Evolutionary conservation across 345 rosid genomes (phyloP), one percentile per base, ranked within the genome.

Genomic region (Eucalyptus sp.): DNA sequence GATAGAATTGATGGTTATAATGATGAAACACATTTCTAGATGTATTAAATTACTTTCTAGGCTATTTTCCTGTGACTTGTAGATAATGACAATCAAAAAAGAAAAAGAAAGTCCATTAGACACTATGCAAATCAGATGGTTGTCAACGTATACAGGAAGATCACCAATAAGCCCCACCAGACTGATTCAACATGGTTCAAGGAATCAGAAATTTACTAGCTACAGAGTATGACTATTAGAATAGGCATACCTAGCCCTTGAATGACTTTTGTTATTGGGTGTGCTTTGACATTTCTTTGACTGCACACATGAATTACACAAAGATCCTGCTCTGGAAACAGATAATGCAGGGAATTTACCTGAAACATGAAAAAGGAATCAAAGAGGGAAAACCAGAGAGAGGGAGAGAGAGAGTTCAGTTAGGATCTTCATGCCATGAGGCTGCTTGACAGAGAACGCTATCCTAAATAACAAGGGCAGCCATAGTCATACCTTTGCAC

Each of bases 311-410:
- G 95, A 87, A 92, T 91, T 92, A 94, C 99, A 97, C 86, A 95
- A 91, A 88, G 96, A 95, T 88, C 99, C 98, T 86, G 94, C 91
- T 92, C 91, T 95, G 89, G 97, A 98, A 91, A 95, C 95, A 92
- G 89, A 91, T 15, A 92, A 90, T 56, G 95, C 86, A 51, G 98
- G 96, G 88, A 93, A 94, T 86, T 93, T 79, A 86, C 97, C 99
- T 98, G 90, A 64, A 58, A 88, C 87, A 50, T 58, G 90, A 90
- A 81, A 58, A 89, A 86, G 13, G 41, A 49, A 46, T 54, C n/a
- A 66, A n/a, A 16, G 16, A 84, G 33, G 68, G 43, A 88, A 76
- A 84, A 12, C 50, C 24, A 58, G 31, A 50, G 64, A 58, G 71
- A 88, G 31, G 64, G 80, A 88, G 86, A 50, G 60, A 88, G 41